A percentile compares a stretch with the other conserved stretches of the same genome.
phyloP scores from a whole-genome alignment of 2,329 filamentous ascomycete species.

The Niveomyces coronatus region DNA sequence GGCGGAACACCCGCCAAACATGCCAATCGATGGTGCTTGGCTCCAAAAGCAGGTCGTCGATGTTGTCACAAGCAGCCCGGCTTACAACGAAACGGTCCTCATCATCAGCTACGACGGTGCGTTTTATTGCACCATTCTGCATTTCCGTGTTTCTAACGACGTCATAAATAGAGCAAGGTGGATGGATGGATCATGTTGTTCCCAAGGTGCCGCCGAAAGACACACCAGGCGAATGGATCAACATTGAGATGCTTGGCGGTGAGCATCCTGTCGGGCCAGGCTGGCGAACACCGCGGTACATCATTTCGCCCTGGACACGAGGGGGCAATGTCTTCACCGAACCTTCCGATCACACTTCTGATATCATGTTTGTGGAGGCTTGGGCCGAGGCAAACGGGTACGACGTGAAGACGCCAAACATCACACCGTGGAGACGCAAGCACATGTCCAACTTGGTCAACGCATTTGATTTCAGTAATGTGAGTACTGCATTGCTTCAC shows the following conservation, averaged over 20 bases:
- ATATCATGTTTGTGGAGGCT: slow-evolving; percentile 41
- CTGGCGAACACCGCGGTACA: slow-evolving; percentile 40
- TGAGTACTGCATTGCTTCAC: too few relatives aligned
- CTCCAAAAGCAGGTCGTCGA: slow-evolving; percentile 42
- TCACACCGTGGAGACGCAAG: slow-evolving; percentile 18
- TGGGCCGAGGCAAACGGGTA: slow-evolving; percentile 26
- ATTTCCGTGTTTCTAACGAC: neutral
- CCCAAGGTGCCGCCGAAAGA: slow-evolving; percentile 35
- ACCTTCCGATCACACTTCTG: slow-evolving; percentile 41
- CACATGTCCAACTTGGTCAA: slow-evolving; percentile 20
- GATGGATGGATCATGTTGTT: slow-evolving; percentile 41
- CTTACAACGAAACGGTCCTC: slow-evolving; percentile 37
- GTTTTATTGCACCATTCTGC: neutral
- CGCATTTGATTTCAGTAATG: slow-evolving; percentile 30
- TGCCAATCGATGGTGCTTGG: slow-evolving; percentile 44
- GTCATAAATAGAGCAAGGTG: slow-evolving; percentile 31
- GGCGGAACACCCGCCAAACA: slow-evolving; percentile 42
- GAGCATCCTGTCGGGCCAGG: slow-evolving; percentile 20
- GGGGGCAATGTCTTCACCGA: slow-evolving; percentile 43
- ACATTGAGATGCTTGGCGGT: slow-evolving; percentile 25
- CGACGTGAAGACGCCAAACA: slow-evolving; percentile 17
- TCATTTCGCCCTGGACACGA: slow-evolving; percentile 44
- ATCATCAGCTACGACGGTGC: slow-evolving; percentile 38
- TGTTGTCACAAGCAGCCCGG: slow-evolving; percentile 35
- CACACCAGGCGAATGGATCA: slow-evolving; percentile 40